Conservation (phyloP, 2,329 filamentous ascomycete species). For the Aureobasidium pullulans region DNA sequence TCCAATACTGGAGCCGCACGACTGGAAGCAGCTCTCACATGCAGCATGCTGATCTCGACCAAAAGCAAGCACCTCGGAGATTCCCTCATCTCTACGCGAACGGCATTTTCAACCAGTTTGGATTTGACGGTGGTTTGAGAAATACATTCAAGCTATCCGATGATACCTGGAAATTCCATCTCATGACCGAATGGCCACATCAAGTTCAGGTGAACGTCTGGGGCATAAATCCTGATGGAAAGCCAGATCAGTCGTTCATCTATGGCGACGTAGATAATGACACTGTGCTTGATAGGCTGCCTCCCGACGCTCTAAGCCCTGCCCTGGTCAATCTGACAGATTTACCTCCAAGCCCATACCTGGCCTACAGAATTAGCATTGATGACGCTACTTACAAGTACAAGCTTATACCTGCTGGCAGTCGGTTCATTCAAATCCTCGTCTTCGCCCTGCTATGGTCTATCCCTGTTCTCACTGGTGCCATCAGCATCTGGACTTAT, state of each 20-base stretch:
- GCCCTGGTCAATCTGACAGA: constrained; percentile 54
- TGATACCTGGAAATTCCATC: constrained; percentile 51
- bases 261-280: constrained; percentile 57
- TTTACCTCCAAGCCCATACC: constrained; percentile 45
- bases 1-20: constrained; percentile 56
- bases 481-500: constrained; percentile 48
- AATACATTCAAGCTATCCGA: constrained; percentile 46
- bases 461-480: constrained; percentile 46
- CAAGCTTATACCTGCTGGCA: constrained; percentile 47
- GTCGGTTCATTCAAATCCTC: constrained; percentile 45
- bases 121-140: constrained; percentile 53
- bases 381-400: constrained; percentile 50
- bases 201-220: constrained; percentile 57
- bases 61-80: constrained; percentile 35
- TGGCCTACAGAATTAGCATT: constrained; percentile 49
- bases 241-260: constrained; percentile 52
- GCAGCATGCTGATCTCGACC: constrained; percentile 50
- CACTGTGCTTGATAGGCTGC: constrained; percentile 53
- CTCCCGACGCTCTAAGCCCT: constrained; percentile 49
- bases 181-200: constrained; percentile 58
- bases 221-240: constrained; percentile 58
- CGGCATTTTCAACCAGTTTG: constrained; percentile 56
- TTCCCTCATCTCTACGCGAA: constrained; percentile 58
- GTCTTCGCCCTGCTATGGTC: constrained; percentile 49
- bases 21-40: constrained; percentile 53